Base-by-base conservation (phyloP, 2,329 filamentous ascomycete species). In the Aspergillus aculeatinus region DNA sequence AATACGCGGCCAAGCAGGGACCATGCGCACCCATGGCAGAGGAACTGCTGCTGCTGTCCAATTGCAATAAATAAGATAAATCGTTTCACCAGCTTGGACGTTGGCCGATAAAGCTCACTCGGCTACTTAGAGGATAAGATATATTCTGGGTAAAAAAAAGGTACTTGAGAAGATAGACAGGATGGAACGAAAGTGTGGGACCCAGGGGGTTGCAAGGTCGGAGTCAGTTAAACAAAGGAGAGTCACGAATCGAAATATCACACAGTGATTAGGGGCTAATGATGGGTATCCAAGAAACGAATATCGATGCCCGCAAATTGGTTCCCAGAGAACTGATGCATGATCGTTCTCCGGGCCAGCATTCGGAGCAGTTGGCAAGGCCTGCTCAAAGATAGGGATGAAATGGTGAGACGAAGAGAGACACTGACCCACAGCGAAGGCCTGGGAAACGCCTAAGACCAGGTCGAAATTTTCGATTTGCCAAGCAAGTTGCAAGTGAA, bases 231-330 rank as follows among this genome's bases (percentile, higher is more conserved):
- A 16, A 44, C 39, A 44, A 44, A 55, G 39, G 55, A 59, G 57
- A 58, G 48, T 39, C 61, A 56, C 48, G 53, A 55, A 55, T 48
- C 14, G 42, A 57, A 57, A 55, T 55, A 65, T 68, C 65, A 69
- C 62, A 53, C 64, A 66, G 66, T 67, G 65, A 65, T 65, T 60
- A 63, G 50, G 57, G 48, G 14, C n/a, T 50, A 65, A 67, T 61
- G 59, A 65, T 62, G 65, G 65, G 64, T 67, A 68, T 69, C 65
- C 60, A 67, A 62, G 60, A 65, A 68, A 63, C 51, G 59, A 66
- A 66, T 59, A 55, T 56, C 60, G 58, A 63, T 60, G 65, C 63
- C 50, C 58, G 55, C 59, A 64, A 60, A 61, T 59, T 60, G 57
- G 42, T 54, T 25, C 55, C 51, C 25, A 27, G 52, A 42, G 49